A percentile compares a stretch with the other conserved stretches of the same genome.
phyloP scores from a whole-genome alignment of 768 basidiomycete species.

The Panellus pusillus region DNA sequence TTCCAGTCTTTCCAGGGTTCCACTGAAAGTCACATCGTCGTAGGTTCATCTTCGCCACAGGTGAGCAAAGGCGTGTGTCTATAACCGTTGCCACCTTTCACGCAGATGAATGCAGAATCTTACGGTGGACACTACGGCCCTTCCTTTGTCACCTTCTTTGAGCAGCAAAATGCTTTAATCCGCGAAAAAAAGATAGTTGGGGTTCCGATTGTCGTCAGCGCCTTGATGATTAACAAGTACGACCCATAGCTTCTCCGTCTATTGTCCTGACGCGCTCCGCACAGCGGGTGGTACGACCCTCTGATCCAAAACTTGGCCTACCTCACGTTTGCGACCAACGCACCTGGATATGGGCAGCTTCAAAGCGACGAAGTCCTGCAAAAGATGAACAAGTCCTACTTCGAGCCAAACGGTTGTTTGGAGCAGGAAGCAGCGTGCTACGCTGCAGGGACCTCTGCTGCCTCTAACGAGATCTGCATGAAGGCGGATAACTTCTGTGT shows the following conservation, averaged over 20 bases:
- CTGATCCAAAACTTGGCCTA: constrained; percentile 63
- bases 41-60: constrained; percentile 62
- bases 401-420: constrained; percentile 48
- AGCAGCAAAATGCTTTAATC: constrained; percentile 60
- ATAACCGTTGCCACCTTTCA: background rate
- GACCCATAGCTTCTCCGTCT: constrained; percentile 1
- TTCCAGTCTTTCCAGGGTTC: background rate
- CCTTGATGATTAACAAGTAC: constrained; percentile 67
- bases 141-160: constrained; percentile 62
- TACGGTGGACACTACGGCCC: constrained; percentile 73
- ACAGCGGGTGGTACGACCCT: constrained; percentile 67
- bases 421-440: constrained; percentile 58
- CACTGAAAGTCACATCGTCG: background rate
- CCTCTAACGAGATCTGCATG: constrained; percentile 50
- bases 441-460: constrained; percentile 46
- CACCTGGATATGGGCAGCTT: constrained; percentile 68
- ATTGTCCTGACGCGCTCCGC: background rate
- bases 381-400: constrained; percentile 50
- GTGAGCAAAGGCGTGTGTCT: background rate
- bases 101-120: constrained; percentile 38
- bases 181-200: constrained; percentile 43
- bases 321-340: constrained; percentile 57
- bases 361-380: constrained; percentile 46
- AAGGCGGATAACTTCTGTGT: constrained; percentile 59
- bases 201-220: constrained; percentile 53